Conservation (phyloP, 2,329 filamentous ascomycete genomes). For the Fusarium sp. region DNA sequence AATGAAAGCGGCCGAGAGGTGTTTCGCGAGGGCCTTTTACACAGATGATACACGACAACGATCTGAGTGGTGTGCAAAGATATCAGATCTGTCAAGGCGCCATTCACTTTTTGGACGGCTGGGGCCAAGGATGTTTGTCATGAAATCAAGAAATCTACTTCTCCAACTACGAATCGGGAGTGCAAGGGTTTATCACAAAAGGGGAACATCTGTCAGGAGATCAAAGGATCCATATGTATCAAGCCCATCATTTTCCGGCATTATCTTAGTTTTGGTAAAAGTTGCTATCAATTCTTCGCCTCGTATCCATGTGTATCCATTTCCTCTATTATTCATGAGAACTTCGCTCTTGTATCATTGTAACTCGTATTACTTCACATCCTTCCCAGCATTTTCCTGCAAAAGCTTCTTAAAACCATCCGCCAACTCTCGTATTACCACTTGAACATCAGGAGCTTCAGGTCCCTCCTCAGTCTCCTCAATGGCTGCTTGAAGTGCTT, state of each 20-base stretch:
- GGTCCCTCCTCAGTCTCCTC: slow-evolving; percentile 52
- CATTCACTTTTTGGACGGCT: slow-evolving; percentile 11
- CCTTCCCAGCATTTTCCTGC: slow-evolving; percentile 33
- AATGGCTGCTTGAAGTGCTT: slow-evolving; percentile 32
- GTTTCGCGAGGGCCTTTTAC: neutral
- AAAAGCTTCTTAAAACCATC: slow-evolving; percentile 54
- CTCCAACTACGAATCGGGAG: neutral
- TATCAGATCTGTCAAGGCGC: neutral
- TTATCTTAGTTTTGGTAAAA: slow-evolving; percentile 12
- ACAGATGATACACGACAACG: neutral
- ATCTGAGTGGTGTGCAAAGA: neutral
- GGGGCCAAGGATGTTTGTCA: neutral
- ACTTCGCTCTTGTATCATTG: neutral
- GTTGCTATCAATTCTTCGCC: slow-evolving; percentile 18
- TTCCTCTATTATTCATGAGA: slow-evolving; percentile 7
- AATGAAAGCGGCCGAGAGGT: neutral
- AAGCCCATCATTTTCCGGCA: neutral
- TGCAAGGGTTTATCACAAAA: neutral
- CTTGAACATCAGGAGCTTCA: slow-evolving; percentile 56
- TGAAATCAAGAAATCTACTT: neutral
- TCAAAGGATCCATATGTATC: neutral
- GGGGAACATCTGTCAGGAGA: neutral
- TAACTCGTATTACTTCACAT: neutral
- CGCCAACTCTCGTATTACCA: slow-evolving; percentile 57
- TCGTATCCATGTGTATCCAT: neutral